Percentiles rank a stretch among this genome's conserved stretches.
These are phyloP conservation scores for Leptographium galeiforme DNA, from an alignment of 2,329 filamentous ascomycete genomes.

Conservation along the genomic window DNA sequence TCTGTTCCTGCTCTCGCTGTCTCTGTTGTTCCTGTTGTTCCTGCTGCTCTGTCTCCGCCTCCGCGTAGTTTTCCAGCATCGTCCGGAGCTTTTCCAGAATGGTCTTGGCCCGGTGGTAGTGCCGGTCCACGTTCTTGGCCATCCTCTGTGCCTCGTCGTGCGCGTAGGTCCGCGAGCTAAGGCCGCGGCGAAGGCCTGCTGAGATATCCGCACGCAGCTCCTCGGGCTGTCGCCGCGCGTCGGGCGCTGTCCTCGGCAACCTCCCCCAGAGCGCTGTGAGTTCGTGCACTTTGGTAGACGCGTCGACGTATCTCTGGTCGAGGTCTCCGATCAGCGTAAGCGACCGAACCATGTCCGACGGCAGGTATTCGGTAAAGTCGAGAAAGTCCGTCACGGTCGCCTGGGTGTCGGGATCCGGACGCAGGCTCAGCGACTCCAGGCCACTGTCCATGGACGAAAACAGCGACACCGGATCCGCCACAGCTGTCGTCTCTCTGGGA, in stretches of 20 bases:
- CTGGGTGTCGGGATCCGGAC: constrained; percentile 52
- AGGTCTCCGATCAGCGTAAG: constrained; percentile 53
- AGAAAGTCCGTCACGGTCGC: constrained; percentile 59
- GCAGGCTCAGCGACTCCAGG: constrained; percentile 32
- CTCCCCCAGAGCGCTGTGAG: constrained; percentile 44
- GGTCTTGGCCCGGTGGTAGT: constrained; percentile 45
- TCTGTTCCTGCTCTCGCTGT: constrained; percentile 21
- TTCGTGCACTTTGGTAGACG: constrained; percentile 40
- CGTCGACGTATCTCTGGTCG: constrained; percentile 42
- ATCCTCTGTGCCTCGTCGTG: constrained; percentile 51
- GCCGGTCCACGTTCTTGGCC: constrained; percentile 48
- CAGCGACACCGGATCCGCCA: background rate
- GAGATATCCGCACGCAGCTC: constrained; percentile 48
- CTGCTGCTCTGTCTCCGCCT: constrained; percentile 35
- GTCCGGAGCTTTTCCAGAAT: constrained; percentile 44
- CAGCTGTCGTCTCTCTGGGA: background rate
- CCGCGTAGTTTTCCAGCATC: constrained; percentile 47
- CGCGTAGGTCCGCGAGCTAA: constrained; percentile 43
- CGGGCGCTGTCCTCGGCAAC: constrained; percentile 33
- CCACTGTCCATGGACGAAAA: constrained; percentile 19
- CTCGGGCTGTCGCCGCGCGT: constrained; percentile 33
- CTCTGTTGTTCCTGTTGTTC: constrained; percentile 40
- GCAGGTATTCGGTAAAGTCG: constrained; percentile 57
- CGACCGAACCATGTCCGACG: constrained; percentile 52
- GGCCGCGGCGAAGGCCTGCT: constrained; percentile 36